A percentile compares a stretch with the other conserved stretches of the same genome.
These are phyloP conservation scores for Penicillium arizonense DNA, from an alignment of 495 filamentous ascomycete species.

Conservation along the genomic window DNA sequence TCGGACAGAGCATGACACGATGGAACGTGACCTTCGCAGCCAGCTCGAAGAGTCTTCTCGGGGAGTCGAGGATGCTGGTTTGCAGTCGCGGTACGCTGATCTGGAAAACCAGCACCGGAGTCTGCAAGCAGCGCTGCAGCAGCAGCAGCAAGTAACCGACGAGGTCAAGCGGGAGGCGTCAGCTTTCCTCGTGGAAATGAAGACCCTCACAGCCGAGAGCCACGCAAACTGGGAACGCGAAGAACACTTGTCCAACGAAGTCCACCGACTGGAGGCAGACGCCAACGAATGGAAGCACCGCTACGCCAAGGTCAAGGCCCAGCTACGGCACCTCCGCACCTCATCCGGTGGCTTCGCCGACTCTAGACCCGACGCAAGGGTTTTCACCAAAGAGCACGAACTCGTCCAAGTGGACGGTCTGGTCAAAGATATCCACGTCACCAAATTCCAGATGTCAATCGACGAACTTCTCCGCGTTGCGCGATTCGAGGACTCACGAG, in stretches of 20 bases:
- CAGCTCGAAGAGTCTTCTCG: conserved; percentile 58
- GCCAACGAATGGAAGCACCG: conserved; percentile 85
- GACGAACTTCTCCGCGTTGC: conserved; percentile 86
- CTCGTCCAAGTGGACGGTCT: conserved; percentile 71
- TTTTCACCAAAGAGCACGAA: conserved; percentile 65
- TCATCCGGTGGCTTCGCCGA: conserved; percentile 73
- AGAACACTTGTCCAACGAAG: conserved; percentile 67
- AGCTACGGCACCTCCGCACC: conserved; percentile 76
- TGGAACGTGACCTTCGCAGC: conserved; percentile 60
- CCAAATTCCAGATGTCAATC: conserved; percentile 91
- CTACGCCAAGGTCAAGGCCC: conserved; percentile 83
- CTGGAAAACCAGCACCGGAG: conserved; percentile 70
- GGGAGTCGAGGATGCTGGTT: conserved; percentile 40
- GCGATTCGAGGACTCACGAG: conserved; percentile 66
- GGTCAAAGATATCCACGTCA: conserved; percentile 88
- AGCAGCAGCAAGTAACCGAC: conserved; percentile 82
- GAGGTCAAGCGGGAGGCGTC: conserved; percentile 85
- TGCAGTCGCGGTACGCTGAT: conserved; percentile 57
- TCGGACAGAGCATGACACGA: conserved; percentile 61
- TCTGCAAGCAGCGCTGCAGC: conserved; percentile 64
- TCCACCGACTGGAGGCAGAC: conserved; percentile 74
- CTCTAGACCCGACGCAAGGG: conserved; percentile 57
- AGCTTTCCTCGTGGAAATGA: conserved; percentile 86
- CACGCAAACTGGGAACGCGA: conserved; percentile 79
- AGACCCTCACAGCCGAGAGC: conserved; percentile 73